Conservation (phyloP, 768 basidiomycete genomes). For the Suillus lakei region DNA sequence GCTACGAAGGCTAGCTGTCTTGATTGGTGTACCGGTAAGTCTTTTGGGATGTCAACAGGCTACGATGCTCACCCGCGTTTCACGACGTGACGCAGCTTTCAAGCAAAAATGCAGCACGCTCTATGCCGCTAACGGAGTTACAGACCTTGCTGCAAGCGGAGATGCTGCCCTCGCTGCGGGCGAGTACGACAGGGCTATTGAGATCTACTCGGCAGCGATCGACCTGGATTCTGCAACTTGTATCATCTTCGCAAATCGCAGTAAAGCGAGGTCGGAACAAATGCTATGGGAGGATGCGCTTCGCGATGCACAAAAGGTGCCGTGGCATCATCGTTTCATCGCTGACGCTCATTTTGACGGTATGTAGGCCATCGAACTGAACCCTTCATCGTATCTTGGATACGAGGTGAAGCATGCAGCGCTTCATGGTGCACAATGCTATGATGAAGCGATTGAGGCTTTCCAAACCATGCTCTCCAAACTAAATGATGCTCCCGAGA, state of each 20-base stretch:
- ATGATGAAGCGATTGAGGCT: background rate
- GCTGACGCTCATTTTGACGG: background rate
- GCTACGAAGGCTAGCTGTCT: background rate
- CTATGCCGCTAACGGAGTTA: background rate
- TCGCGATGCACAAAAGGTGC: background rate
- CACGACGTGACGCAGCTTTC: background rate
- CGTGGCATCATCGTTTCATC: background rate
- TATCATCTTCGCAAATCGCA: background rate
- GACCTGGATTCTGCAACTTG: background rate
- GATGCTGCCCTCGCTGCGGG: background rate
- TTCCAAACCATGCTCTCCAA: background rate
- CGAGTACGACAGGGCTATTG: background rate
- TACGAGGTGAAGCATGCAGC: background rate
- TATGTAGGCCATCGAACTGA: background rate
- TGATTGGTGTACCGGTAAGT: background rate
- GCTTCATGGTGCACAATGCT: background rate
- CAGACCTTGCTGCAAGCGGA: background rate
- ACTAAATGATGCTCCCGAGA: background rate
- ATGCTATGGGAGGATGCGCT: constrained; percentile 1
- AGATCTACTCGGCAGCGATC: background rate
- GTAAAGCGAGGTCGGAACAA: background rate
- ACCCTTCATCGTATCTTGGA: constrained; percentile 3
- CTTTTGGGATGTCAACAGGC: too few relatives aligned
- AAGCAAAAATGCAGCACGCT: background rate
- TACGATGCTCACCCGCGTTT: too few relatives aligned